Evolutionary conservation across 73 alveolate genomes (phyloP).

Genomic region (Loxodes magnus): DNA sequence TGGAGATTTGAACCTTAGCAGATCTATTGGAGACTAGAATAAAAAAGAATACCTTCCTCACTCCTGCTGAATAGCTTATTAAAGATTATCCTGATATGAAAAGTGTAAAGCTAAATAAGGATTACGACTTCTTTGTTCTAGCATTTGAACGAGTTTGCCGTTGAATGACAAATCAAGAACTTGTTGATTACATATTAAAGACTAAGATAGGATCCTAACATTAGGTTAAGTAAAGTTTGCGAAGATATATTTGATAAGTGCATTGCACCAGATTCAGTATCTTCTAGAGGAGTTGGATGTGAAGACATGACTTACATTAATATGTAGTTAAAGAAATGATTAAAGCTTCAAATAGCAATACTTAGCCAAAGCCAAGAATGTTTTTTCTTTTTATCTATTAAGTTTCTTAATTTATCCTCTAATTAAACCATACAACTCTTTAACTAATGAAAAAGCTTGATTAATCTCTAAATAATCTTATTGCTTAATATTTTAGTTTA

Average conservation of each 20-base stretch:
- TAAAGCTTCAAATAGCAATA: no score
- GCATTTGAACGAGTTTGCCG: conserved; percentile 84
- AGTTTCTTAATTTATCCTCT: no score
- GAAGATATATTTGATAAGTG: conserved; percentile 38
- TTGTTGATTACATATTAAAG: conserved; percentile 30
- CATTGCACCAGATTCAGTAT: conserved; percentile 26
- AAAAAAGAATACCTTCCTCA: conserved; percentile 14
- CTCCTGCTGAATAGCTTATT: conserved; percentile 27
- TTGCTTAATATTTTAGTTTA: no score
- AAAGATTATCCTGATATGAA: conserved; percentile 25
- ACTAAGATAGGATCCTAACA: conserved; percentile 3
- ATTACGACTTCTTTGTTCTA: conserved; percentile 41
- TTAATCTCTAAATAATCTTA: no score
- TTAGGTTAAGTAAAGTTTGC: conserved; percentile 10
- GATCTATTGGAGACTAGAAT: conserved; percentile 36
- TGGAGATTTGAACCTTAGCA: conserved; percentile 32
- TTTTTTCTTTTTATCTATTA: no score
- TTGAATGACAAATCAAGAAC: conserved; percentile 38
- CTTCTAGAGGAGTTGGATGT: conserved; percentile 45
- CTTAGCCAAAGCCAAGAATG: no score
- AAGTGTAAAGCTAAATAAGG: conserved; percentile 14
- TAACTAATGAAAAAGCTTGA: no score
- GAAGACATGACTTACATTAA: conserved; percentile 61
- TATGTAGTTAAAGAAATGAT: conserved; percentile 36
- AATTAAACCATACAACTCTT: no score